phyloP scores from a whole-genome alignment of 2,329 filamentous ascomycete genomes.

The Cladosporium colombiae region DNA sequence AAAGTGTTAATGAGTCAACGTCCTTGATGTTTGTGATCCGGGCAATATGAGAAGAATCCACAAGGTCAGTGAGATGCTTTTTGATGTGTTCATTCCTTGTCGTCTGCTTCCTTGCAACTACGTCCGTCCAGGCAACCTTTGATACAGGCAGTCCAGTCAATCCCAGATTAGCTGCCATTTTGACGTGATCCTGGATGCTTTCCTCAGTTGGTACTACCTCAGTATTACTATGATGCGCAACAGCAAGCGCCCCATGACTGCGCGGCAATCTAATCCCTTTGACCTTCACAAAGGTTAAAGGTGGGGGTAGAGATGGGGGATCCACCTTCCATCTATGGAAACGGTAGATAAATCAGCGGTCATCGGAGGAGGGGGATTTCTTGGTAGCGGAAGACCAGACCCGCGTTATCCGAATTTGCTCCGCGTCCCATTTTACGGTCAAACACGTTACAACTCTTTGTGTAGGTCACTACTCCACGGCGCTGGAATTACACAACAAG shows the following conservation, averaged over 20 bases:
- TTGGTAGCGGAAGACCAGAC: not conserved
- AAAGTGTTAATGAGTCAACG: not conserved
- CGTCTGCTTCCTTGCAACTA: slow-evolving; percentile 11
- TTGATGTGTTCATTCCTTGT: not conserved
- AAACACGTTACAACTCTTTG: not conserved
- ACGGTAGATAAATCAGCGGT: not conserved
- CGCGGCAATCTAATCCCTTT: not conserved
- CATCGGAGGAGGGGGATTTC: not conserved
- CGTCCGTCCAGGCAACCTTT: slow-evolving; percentile 3
- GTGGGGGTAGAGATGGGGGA: not conserved
- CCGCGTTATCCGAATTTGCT: not conserved
- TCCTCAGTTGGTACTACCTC: not conserved
- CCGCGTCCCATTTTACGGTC: not conserved
- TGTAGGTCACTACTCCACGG: not conserved
- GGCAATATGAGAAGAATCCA: too few species aligned
- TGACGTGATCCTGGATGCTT: not conserved
- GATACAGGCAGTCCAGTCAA: not conserved
- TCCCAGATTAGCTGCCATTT: not conserved
- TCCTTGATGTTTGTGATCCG: not conserved
- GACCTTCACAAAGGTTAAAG: not conserved
- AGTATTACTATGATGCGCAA: not conserved
- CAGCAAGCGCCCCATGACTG: not conserved
- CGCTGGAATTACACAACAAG: too few species aligned
- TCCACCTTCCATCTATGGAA: not conserved
- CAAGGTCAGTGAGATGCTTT: not conserved